Base-by-base conservation (phyloP, 352 stramenopile genomes). In the Pythium rhizo-oryzae region DNA sequence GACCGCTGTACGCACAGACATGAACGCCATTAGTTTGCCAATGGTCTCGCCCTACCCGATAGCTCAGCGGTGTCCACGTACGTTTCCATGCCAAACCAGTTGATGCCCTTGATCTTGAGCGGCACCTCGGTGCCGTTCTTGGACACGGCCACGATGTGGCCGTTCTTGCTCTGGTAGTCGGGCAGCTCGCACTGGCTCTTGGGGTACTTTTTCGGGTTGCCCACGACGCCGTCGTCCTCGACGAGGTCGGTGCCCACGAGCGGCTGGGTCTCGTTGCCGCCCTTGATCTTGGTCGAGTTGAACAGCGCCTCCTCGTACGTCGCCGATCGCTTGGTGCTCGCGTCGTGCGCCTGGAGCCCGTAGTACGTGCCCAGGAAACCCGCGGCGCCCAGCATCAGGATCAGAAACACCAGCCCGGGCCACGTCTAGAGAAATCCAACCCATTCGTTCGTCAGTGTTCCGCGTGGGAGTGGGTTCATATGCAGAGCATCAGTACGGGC, bases 21-120 rank as follows among this genome's bases (percentile, higher is more conserved):
- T 16, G 43, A 39, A 49, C 28, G 28, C 28, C 28, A 33, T 33
- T 33, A 33, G n/a, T 6, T 33, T 33, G 28, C 6, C 28, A 33
- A 7, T 33, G 28, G 28, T 33, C 28, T 33, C 28, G 28, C n/a
- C 28, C 28, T 2, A 23, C n/a, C n/a, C 43, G 28, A 33, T 33
- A 33, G 28, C 28, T 33, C 28, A 2, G 6, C n/a, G n/a, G n/a
- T n/a, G 41, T 54, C 7, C 4, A 53, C 15, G 28, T 33, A 85
- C 47, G 69, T 70, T 30, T 95, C 74, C 84, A 93, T 92, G 57
- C 87, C 87, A 39, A 91, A 84, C 85, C 85, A 95, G 77, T 95
- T 95, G 52, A 95, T 74, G 53, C 85, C 85, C 67, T 95, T 93
- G 61, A 95, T 89, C 69, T 91, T 82, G 44, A 95, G 70, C 59